Conservation (phyloP, 495 filamentous ascomycete species). For the Neurospora africana region DNA sequence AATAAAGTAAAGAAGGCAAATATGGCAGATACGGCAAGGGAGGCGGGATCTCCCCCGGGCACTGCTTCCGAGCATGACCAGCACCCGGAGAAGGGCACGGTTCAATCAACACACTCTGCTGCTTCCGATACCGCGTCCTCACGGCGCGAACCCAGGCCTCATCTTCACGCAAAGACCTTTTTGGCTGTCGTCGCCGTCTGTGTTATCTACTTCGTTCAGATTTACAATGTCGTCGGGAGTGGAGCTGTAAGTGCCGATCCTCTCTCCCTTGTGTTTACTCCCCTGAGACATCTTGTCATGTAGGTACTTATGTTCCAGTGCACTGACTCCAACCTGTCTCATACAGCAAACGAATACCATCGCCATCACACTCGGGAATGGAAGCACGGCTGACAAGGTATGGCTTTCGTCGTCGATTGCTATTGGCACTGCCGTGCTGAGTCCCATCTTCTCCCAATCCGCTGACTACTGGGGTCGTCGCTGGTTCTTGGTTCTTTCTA, state of each 20-base stretch:
- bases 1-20: neutral
- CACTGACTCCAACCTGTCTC: neutral
- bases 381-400: constrained; percentile 6
- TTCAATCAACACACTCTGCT: neutral
- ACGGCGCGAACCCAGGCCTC: constrained; percentile 11
- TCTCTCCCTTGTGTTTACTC: neutral
- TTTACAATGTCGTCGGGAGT: constrained; percentile 20
- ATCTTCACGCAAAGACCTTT: constrained; percentile 24
- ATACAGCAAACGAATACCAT: constrained; percentile 18
- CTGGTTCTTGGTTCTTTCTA: constrained; percentile 20
- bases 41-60: neutral
- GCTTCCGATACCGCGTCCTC: neutral
- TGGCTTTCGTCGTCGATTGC: constrained; percentile 22
- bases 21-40: neutral
- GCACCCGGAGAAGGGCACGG: constrained; percentile 4
- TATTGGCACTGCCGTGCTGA: constrained; percentile 21
- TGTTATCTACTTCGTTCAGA: constrained; percentile 24
- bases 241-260: constrained; percentile 18
- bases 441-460: constrained; percentile 21
- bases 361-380: constrained; percentile 13
- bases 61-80: neutral
- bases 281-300: neutral
- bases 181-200: constrained; percentile 22
- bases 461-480: constrained; percentile 22
- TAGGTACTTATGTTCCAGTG: neutral